Base-by-base conservation (phyloP, 805 yeast genomes). In the Teunomyces lycoperdinae region DNA sequence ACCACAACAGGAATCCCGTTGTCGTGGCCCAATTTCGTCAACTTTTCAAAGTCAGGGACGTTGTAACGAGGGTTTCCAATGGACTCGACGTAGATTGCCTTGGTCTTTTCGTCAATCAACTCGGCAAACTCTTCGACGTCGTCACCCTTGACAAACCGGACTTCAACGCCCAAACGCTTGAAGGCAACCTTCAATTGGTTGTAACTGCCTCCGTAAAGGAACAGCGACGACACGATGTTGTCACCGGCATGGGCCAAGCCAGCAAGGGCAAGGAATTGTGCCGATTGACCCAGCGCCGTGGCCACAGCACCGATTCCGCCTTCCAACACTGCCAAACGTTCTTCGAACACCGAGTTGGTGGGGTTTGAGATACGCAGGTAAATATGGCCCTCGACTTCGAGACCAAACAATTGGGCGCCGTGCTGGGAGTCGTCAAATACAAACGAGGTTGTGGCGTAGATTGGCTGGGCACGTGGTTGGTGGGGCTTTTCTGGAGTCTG, bases 201-300 rank as follows among this genome's bases (percentile, higher is more conserved):
- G 74, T 85, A 90, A 49, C 97, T 91, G 61, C 99, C 99, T 56
- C 99, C 99, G 65, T 94, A 92, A 52, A 92, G 75, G 74, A 65
- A 89, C 5, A 96, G 80, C 20, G 97, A 85, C 28, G 96, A 84
- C 47, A 92, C 81, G 56, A 92, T 80, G 73, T 94, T 94, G 64
- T 89, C 96, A 58, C 98, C 98, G 47, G 81, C 67, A 57, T 86
- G 89, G 33, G 96, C 95, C 57, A 90, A 77, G 48, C 89, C 89
- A 31, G 87, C 78, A 64, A 90, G 75, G 16, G 97, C 96, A 50
- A 87, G 64, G 56, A 89, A 81, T 67, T 91, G 97, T 26, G 98
- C 97, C 46, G 97, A 92, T 72, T 91, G 97, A 52, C 99, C 99
- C n/a, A 97, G 90, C 17, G 96, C 69, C 24, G 86, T 85, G 5